phyloP scores from a whole-genome alignment of 2,329 filamentous ascomycete species.

The Hortaea werneckii region DNA sequence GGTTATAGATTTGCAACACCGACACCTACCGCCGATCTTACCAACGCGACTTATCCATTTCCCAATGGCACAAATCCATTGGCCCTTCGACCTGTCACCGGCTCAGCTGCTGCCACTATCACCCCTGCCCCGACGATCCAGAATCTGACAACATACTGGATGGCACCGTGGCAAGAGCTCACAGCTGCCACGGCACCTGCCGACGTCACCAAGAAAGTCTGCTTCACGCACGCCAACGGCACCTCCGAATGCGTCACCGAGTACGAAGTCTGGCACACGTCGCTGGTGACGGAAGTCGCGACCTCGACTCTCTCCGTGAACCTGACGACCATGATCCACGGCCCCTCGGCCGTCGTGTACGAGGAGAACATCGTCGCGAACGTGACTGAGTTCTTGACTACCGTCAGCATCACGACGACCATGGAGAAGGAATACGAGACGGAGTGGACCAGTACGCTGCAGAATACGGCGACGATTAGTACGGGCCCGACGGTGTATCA shows the following conservation, averaged over 20 bases:
- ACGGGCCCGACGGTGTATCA: slow-evolving; percentile 21
- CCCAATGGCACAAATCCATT: neutral
- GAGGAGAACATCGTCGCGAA: slow-evolving; percentile 28
- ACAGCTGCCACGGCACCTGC: slow-evolving; percentile 29
- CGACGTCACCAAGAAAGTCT: slow-evolving; percentile 34
- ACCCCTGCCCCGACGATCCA: slow-evolving; percentile 31
- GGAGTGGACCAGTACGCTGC: slow-evolving; percentile 23
- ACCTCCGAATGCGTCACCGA: slow-evolving; percentile 31
- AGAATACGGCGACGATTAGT: slow-evolving; percentile 7
- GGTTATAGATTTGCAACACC: slow-evolving; percentile 33
- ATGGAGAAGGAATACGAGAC: slow-evolving; percentile 29
- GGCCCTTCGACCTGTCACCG: neutral
- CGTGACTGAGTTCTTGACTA: slow-evolving; percentile 29
- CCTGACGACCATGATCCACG: slow-evolving; percentile 30
- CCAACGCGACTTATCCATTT: slow-evolving; percentile 5
- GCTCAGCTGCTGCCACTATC: slow-evolving; percentile 15
- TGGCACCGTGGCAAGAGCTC: slow-evolving; percentile 35
- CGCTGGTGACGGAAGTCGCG: slow-evolving; percentile 27
- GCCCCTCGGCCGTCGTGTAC: slow-evolving; percentile 26
- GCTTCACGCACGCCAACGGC: slow-evolving; percentile 26
- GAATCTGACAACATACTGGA: slow-evolving; percentile 33
- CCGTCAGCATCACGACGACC: slow-evolving; percentile 30
- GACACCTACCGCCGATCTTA: slow-evolving; percentile 17
- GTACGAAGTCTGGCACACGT: slow-evolving; percentile 33
- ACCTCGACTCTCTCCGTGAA: slow-evolving; percentile 29